Evolutionary conservation across 1,139 yeast species (phyloP), one percentile per base, ranked within the genome.

Genomic region (Taiozyma sp.): DNA sequence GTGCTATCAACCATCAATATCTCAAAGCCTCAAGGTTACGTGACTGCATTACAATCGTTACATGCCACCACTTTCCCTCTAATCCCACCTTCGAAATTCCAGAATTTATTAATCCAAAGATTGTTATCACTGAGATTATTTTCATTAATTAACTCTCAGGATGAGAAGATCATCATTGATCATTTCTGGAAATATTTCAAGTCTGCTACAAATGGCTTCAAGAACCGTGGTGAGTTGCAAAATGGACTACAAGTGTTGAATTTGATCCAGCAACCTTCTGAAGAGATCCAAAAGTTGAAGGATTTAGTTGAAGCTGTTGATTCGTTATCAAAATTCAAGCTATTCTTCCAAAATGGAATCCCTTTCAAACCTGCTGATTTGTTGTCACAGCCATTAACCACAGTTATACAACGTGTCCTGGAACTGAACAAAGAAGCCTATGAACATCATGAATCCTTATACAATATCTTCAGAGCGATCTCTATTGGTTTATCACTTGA

Each of bases 381-480:
- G 5, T 48, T 71, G 1, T 45, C 46, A 12, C 19, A 45, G 24
- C 67, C 68, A 14, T 61, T 62, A 32, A 52, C 57, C 19, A 67
- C 67, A 42, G 71, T 72, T 3, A 64, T n/a, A 57, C 59, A 13
- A 62, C 75, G 6, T 58, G 78, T 5, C 70, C 66, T 84, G 19
- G 88, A 83, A 54, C 70, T 80, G 45, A 84, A 85, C 59, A 74
- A 79, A 0, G 70, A 70, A 30, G 74, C 85, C 8, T 84, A 83
- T 56, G 63, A 71, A 50, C 76, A 82, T 8, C 41, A 39, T 13
- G 2, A 10, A 2, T 44, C 47, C n/a, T 44, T 39, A 42, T 14
- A 16, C n/a, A 66, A 69, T 12, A 66, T 83, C 1, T 56, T 79
- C 36, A 69, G 68, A 47, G 75, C 75, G 47, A 64, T 83, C 45